Conservation (phyloP, 257 asterid species). For the Nicotiana tabacum region DNA sequence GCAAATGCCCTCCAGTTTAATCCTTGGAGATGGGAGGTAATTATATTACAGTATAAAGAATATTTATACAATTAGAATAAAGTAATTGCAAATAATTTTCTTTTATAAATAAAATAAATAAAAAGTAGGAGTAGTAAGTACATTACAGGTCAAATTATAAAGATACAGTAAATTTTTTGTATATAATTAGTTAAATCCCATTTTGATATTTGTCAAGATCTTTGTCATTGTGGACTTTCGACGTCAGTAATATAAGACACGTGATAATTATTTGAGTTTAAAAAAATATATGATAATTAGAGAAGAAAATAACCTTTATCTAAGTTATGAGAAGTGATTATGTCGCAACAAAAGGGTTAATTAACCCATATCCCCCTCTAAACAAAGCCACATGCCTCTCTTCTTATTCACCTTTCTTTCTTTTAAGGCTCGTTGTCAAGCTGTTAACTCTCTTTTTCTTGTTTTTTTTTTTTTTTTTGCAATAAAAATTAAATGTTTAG, state of each 20-base stretch:
- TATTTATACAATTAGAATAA: no score
- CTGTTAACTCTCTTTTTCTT: background rate
- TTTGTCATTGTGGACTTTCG: background rate
- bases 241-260: background rate
- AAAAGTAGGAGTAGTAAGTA: background rate
- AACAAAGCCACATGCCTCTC: background rate
- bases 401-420: background rate
- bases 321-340: background rate
- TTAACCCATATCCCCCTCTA: background rate
- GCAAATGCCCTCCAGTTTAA: slow-evolving; percentile 42
- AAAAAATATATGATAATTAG: background rate
- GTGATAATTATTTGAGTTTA: background rate
- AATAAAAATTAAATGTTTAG: slow-evolving; percentile 18
- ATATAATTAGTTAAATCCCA: background rate
- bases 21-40: slow-evolving; percentile 85
- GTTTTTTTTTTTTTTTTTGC: background rate
- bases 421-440: background rate
- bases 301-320: background rate
- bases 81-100: background rate
- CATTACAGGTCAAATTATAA: no score
- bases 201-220: background rate
- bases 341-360: background rate
- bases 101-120: no score
- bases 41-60: background rate
- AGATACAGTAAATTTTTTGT: no score